These are phyloP conservation scores for Aspergillus terreus DNA, from an alignment of 2,329 filamentous ascomycete genomes.

Conservation along the genomic window DNA sequence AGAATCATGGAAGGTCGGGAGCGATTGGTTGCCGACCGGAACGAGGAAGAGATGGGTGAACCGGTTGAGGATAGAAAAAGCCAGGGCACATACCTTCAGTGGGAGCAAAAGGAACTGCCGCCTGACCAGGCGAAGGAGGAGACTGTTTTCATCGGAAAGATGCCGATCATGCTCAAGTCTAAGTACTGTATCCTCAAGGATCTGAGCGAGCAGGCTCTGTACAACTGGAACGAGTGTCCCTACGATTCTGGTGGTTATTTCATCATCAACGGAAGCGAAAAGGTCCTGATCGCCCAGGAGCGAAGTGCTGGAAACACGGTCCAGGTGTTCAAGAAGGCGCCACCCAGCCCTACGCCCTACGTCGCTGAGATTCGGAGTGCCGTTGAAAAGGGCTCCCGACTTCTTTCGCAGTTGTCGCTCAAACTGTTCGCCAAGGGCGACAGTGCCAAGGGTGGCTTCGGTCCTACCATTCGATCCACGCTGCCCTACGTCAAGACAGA, in stretches of 20 bases:
- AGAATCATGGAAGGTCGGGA: constrained; percentile 81
- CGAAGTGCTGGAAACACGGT: constrained; percentile 97
- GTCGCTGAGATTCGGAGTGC: constrained; percentile 95
- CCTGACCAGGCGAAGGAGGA: constrained; percentile 59
- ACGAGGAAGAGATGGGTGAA: constrained; percentile 52
- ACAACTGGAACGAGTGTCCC: constrained; percentile 90
- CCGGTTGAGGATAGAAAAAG: constrained; percentile 48
- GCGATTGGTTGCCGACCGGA: constrained; percentile 66
- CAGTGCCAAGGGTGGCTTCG: constrained; percentile 71
- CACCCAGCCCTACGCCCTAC: constrained; percentile 86
- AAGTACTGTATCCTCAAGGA: constrained; percentile 88
- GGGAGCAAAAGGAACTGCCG: constrained; percentile 43
- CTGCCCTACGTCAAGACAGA: constrained; percentile 92
- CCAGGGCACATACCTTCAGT: constrained; percentile 42
- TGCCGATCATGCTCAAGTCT: constrained; percentile 97
- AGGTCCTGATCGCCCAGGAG: constrained; percentile 96
- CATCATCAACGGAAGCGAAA: constrained; percentile 98
- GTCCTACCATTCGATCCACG: constrained; percentile 83
- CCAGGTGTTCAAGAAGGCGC: constrained; percentile 96
- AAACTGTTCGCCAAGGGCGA: constrained; percentile 88
- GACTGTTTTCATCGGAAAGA: constrained; percentile 86
- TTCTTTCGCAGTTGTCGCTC: constrained; percentile 89
- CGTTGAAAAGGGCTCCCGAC: constrained; percentile 88
- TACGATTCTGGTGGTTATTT: constrained; percentile 99
- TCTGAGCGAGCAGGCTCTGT: constrained; percentile 79